Conservation (phyloP, 306 rosid species). For the Cicer arietinum region DNA sequence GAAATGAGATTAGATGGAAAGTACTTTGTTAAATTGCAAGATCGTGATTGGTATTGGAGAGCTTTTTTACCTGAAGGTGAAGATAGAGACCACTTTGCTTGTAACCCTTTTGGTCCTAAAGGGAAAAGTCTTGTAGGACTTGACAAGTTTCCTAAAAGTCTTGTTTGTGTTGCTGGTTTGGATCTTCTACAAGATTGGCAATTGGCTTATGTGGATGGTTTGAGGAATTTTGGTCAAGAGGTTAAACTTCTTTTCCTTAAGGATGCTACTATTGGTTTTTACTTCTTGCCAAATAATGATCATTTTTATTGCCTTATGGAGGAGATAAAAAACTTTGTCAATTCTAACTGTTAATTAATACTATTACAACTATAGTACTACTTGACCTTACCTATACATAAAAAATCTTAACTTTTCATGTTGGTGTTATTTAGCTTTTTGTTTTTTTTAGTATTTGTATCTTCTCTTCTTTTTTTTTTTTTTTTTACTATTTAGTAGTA, state of each 20-base stretch:
- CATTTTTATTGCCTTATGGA: slow-evolving; percentile 76
- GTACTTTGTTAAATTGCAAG: slow-evolving; percentile 75
- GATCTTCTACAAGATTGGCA: slow-evolving; percentile 94
- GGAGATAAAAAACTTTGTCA: slow-evolving; percentile 66
- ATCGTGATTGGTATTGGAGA: slow-evolving; percentile 97
- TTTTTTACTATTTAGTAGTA: slow-evolving; percentile 37
- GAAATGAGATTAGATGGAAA: slow-evolving; percentile 74
- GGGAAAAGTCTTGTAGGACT: slow-evolving; percentile 59
- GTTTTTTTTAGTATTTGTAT: not conserved
- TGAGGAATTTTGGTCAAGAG: slow-evolving; percentile 56
- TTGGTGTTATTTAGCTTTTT: slow-evolving; percentile 38
- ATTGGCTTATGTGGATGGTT: slow-evolving; percentile 70
- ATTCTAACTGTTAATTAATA: slow-evolving; percentile 61
- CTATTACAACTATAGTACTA: slow-evolving; percentile 26
- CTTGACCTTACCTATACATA: slow-evolving; percentile 66
- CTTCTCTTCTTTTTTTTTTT: not conserved
- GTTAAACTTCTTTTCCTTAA: slow-evolving; percentile 67
- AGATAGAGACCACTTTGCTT: slow-evolving; percentile 84
- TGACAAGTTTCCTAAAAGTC: slow-evolving; percentile 66
- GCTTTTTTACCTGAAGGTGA: slow-evolving; percentile 90
- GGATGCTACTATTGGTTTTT: slow-evolving; percentile 89
- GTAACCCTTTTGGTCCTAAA: slow-evolving; percentile 79
- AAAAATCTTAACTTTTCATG: slow-evolving; percentile 59
- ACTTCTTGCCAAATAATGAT: slow-evolving; percentile 85
- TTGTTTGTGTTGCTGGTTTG: slow-evolving; percentile 89